Base-by-base conservation (phyloP, 2,329 filamentous ascomycete species). In the Drechslera avenae region DNA sequence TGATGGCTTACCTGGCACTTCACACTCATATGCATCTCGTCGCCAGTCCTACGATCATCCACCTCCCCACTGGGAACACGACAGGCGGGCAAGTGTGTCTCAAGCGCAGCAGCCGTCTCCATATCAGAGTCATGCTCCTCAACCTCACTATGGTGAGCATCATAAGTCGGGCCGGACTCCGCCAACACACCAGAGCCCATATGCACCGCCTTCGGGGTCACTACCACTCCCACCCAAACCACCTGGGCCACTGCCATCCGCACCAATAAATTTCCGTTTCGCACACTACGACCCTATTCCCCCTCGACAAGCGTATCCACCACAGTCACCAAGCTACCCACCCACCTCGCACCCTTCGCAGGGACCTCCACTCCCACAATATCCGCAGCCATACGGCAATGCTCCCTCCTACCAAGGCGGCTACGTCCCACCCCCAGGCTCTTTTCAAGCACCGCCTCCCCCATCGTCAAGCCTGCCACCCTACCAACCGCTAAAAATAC, bases 351-450 rank as follows among this genome's bases (percentile, higher is more conserved):
- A 61, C 41, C 52, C 55, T 5, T 50, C 61, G 14, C 60, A 59
- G 5, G 52, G 39, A 5, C 57, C 62, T 33, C 60, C 61, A 10
- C 57, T 51, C 19, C 56, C 53, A 8, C 89, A 77, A 81, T 86
- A 90, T 23, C 21, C 56, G 35, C 45, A 50, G 23, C 30, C 51
- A 14, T 69, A 71, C 39, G 61, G 52, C 8, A 51, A 49, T 10
- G 54, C 58, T 2, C 54, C 61, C 7, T 39, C 57, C 3, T 69
- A 69, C 14, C 63, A 65, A 49, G 51, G 62, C 30, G 66, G 66
- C 31, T 73, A 72, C 35, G 56, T 67, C 13, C 65, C 69, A 10
- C 69, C 69, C 4, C 61, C 66, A 33, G 66, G 67, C 9, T 67
- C 66, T 19, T 73, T 72, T 39, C 64, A 68, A 53, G 67, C 68